phyloP scores from a whole-genome alignment of 2,329 filamentous ascomycete genomes.

The Helminthosporium solani region DNA sequence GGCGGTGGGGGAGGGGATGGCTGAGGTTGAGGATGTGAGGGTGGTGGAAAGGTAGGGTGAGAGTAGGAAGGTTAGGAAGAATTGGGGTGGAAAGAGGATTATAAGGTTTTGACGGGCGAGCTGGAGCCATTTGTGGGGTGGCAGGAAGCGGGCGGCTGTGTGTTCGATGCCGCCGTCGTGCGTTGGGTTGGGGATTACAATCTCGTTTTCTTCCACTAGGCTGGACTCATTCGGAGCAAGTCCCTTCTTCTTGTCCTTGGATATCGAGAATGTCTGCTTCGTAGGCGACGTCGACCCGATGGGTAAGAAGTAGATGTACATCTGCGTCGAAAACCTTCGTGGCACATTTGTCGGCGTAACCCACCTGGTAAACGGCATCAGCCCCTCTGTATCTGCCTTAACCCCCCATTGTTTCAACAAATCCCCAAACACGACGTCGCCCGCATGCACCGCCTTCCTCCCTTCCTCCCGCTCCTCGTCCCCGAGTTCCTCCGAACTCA shows the following conservation, averaged over 20 bases:
- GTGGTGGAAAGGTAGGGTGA: conserved; percentile 52
- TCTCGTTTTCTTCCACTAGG: conserved; percentile 35
- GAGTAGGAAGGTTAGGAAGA: conserved; percentile 67
- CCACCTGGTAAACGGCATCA: conserved; percentile 89
- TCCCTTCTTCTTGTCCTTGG: conserved; percentile 3
- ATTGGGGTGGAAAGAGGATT: conserved; percentile 88
- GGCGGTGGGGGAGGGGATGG: conserved; percentile 33
- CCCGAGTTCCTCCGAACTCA: conserved; percentile 55
- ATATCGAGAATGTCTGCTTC: conserved; percentile 34
- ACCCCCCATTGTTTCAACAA: conserved; percentile 63
- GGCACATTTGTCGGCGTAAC: conserved; percentile 73
- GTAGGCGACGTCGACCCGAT: conserved; percentile 42
- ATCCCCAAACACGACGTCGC: conserved; percentile 64
- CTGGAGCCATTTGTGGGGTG: conserved; percentile 67
- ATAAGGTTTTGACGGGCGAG: conserved; percentile 65
- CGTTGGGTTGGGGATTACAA: conserved; percentile 67
- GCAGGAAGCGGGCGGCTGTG: conserved; percentile 76
- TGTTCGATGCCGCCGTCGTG: conserved; percentile 69
- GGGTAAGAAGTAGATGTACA: conserved; percentile 92
- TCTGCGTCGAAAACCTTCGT: conserved; percentile 88
- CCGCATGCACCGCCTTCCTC: conserved; percentile 67
- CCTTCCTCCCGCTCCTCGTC: conserved; percentile 63
- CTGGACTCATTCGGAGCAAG: conserved; percentile 36
- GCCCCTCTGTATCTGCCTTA: conserved; percentile 63
- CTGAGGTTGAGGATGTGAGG: conserved; percentile 22